phyloP scores from a whole-genome alignment of 169 alveolate genomes.

The Plasmodium falciparum region DNA sequence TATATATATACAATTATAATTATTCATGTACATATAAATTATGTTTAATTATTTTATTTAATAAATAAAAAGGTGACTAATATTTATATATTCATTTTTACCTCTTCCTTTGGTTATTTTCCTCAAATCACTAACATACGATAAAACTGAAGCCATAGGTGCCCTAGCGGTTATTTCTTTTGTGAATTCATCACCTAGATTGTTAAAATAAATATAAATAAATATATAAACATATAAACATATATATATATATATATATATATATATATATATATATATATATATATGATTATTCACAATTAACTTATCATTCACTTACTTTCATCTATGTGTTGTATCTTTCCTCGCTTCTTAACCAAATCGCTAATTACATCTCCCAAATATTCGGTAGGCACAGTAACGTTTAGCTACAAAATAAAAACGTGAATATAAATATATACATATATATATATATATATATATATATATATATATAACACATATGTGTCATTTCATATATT shows the following conservation, averaged over 20 bases:
- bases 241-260: not conserved
- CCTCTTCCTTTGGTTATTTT: slow-evolving; percentile 77
- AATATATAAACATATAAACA: not conserved
- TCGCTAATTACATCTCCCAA: slow-evolving; percentile 88
- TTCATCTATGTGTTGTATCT: slow-evolving; percentile 74
- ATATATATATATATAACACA: not conserved
- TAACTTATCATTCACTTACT: slow-evolving; percentile 27
- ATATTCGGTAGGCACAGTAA: slow-evolving; percentile 87
- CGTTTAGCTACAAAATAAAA: slow-evolving; percentile 64
- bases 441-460: not conserved
- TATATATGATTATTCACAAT: not conserved
- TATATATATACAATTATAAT: not conserved
- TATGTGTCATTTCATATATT: not conserved
- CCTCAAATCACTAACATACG: slow-evolving; percentile 74
- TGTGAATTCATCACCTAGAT: slow-evolving; percentile 69
- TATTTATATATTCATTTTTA: not conserved
- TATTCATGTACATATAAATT: not conserved
- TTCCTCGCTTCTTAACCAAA: slow-evolving; percentile 86
- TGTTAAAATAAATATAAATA: not conserved
- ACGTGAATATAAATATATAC: not conserved
- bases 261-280: not conserved
- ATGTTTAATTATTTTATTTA: no score
- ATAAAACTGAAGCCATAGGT: slow-evolving; percentile 75
- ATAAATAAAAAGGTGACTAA: no score
- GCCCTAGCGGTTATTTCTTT: slow-evolving; percentile 70